Evolutionary conservation across 1,284 basidiomycete genomes (phyloP).

Genomic region (Pseudozyma hubeiensis): DNA sequence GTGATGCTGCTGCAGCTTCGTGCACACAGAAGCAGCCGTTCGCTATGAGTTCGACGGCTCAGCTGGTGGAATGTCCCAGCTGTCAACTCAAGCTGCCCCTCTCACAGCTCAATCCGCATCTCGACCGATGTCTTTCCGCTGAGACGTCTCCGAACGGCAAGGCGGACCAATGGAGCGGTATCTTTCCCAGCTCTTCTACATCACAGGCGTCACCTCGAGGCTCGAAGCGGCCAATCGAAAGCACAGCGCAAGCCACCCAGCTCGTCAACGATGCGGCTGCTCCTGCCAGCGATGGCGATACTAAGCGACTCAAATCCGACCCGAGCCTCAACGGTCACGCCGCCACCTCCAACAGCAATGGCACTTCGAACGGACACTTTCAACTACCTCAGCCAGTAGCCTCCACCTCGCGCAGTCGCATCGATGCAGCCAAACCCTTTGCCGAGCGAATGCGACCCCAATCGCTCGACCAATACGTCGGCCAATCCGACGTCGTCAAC

Average conservation of each 20-base stretch:
- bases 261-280: not conserved
- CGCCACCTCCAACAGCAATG: not conserved
- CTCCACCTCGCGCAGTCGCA: conserved; percentile 29
- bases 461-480: conserved; percentile 61
- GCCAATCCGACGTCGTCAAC: conserved; percentile 55
- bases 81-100: conserved; percentile 49
- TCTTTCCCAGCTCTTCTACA: conserved; percentile 1
- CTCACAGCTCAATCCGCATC: conserved; percentile 60
- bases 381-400: conserved; percentile 3
- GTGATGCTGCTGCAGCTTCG: not conserved
- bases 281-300: not conserved
- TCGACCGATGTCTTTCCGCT: conserved; percentile 57
- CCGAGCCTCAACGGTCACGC: not conserved
- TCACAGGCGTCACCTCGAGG: conserved; percentile 10
- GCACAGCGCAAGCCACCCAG: not conserved
- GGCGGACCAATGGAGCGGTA: conserved; percentile 29
- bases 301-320: conserved; percentile 16
- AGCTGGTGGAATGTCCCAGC: conserved; percentile 58
- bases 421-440: conserved; percentile 57
- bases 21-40: not conserved
- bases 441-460: conserved; percentile 65
- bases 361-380: not conserved
- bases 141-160: conserved; percentile 7
- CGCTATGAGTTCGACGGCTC: conserved; percentile 31
- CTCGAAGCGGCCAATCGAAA: conserved; percentile 10